Evolutionary conservation across 305 asterid genomes (phyloP), one percentile per base, ranked within the genome.

Genomic region (Solanum chacoense): DNA sequence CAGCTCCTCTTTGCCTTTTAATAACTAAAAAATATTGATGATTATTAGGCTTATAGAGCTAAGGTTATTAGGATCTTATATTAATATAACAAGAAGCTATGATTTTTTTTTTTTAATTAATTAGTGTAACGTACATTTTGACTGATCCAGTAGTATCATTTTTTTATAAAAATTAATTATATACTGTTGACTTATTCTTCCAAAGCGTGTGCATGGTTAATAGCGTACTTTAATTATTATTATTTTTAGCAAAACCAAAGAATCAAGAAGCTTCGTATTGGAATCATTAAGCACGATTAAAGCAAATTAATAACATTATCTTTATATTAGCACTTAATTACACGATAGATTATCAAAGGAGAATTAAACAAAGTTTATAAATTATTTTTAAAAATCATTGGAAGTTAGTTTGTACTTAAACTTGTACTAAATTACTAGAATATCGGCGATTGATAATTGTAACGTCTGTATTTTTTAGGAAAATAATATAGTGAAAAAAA

Each of bases 101-200:
- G 45, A 59, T 22, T 55, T 40, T n/a, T n/a, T n/a, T 29, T 73
- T 29, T 0, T 45, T 73, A 35, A 71, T 34, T 88, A 26, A 42
- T 45, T 84, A 13, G 22, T 84, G 67, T 84, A 16, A 88, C 35
- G 45, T 73, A 84, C 67, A 24, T 22, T 26, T 77, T 50, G 74
- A 71, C 87, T 72, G 18, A 34, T 34, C 83, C 34, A 77, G 59
- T 38, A 37, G 85, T 7, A 38, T 79, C 1, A 11, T 18, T 55
- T 59, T 8, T 45, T 28, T 16, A 9, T 28, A 20, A 28, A 72
- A 6, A 29, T 3, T 59, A 59, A 59, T 59, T 20, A 20, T 10
- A 73, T 87, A 45, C 6, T 83, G 93, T 89, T 92, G 95, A 93
- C 94, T 93, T 90, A 71, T 34, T 73, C 69, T 72, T 29, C 88